Conservation (phyloP, 208 protist species). For the Acanthamoeba healyi region DNA sequence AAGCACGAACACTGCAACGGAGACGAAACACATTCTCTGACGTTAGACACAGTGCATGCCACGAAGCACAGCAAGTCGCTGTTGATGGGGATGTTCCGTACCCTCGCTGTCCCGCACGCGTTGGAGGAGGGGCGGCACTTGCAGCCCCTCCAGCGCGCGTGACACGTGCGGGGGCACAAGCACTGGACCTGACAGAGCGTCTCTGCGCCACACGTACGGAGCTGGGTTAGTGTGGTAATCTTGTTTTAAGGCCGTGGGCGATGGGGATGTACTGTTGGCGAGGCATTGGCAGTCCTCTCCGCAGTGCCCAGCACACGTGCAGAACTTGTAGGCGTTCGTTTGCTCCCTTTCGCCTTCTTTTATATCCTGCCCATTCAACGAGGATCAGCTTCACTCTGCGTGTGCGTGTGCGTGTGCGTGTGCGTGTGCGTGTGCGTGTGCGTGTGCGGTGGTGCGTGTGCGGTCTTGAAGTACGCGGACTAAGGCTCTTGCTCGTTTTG, state of each 20-base stretch:
- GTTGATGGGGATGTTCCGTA: neutral
- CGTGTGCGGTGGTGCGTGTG: no score
- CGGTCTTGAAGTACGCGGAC: no score
- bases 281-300: neutral
- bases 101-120: neutral
- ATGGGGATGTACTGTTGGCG: neutral
- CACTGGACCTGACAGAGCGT: neutral
- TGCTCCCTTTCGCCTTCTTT: neutral
- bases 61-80: neutral
- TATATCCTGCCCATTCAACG: neutral
- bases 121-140: accelerated
- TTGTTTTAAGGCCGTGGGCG: no score
- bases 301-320: neutral
- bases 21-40: no score
- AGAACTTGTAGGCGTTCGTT: neutral
- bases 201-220: neutral
- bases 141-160: neutral
- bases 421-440: no score
- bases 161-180: neutral
- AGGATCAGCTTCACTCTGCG: no score
- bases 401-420: no score
- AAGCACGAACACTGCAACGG: neutral
- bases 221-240: neutral
- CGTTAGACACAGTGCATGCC: no score
- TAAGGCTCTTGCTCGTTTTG: no score